Percentiles rank a stretch among this genome's conserved stretches.
These are phyloP conservation scores for Angophora floribunda DNA, from an alignment of 345 rosid genomes.

Conservation along the genomic window DNA sequence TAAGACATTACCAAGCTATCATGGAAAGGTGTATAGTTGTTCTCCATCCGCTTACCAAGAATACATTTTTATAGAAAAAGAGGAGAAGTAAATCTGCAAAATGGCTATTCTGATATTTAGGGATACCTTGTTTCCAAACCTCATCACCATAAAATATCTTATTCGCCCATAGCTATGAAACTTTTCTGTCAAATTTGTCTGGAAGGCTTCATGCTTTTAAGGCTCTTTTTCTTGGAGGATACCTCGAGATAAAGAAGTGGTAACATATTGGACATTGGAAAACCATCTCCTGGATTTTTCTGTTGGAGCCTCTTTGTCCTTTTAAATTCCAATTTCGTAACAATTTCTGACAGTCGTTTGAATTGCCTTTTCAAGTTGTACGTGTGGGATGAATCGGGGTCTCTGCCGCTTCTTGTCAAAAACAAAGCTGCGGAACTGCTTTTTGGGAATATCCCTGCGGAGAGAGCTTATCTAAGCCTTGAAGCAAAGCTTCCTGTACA, in stretches of 20 bases:
- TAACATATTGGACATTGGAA: neutral
- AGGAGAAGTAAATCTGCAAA: neutral
- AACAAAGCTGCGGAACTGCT: constrained; percentile 51
- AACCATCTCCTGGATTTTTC: neutral
- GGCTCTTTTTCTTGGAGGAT: neutral
- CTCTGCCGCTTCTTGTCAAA: constrained; percentile 35
- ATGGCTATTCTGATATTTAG: neutral
- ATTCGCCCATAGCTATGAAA: neutral
- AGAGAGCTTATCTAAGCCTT: constrained; percentile 14
- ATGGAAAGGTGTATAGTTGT: neutral
- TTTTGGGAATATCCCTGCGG: constrained; percentile 46
- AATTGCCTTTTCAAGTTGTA: constrained; percentile 23
- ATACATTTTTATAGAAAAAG: neutral
- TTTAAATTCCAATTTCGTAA: neutral
- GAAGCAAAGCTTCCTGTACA: neutral
- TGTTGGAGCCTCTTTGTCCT: neutral
- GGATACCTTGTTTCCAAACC: neutral
- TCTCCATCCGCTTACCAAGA: neutral
- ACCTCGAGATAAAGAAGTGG: neutral
- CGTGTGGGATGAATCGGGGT: constrained; percentile 45
- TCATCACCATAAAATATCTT: neutral
- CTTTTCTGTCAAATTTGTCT: neutral
- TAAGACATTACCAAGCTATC: neutral
- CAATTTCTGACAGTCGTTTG: neutral
- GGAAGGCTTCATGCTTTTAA: neutral